Percentiles rank a stretch among this genome's conserved stretches.
phyloP scores from a whole-genome alignment of 129 eudicot genomes.

The Lactuca sativa region DNA sequence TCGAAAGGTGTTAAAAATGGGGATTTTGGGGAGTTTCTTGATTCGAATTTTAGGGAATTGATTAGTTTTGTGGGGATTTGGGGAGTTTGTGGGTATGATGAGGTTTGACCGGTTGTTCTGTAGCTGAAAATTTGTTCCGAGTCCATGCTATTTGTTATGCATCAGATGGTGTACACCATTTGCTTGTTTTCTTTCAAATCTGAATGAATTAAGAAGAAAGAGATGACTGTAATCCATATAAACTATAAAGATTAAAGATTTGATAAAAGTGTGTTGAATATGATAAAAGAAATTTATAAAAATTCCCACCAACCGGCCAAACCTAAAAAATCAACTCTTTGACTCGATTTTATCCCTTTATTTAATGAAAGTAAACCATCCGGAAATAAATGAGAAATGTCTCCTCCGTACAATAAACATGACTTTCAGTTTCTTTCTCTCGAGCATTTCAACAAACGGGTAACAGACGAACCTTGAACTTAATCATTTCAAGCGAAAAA shows the following conservation, averaged over 20 bases:
- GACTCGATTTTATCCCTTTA: conserved; percentile 21
- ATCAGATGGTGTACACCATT: conserved; percentile 32
- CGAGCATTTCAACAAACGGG: conserved; percentile 19
- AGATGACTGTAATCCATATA: neutral
- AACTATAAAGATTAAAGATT: neutral
- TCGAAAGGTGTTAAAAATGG: conserved; percentile 67
- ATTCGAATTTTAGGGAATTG: conserved; percentile 55
- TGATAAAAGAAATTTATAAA: neutral
- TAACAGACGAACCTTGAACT: conserved; percentile 4
- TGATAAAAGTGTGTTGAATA: conserved; percentile 1
- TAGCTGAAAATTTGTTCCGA: conserved; percentile 48
- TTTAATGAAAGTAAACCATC: conserved; percentile 12
- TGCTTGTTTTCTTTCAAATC: conserved; percentile 3
- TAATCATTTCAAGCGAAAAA: neutral
- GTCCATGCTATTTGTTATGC: conserved; percentile 62
- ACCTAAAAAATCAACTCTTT: conserved; percentile 24
- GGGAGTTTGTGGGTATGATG: conserved; percentile 44
- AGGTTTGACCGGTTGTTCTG: conserved; percentile 42
- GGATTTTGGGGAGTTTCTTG: conserved; percentile 69
- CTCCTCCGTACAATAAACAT: neutral
- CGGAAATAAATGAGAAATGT: neutral
- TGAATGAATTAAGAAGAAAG: neutral
- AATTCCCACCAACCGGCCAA: conserved; percentile 26
- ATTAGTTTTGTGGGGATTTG: conserved; percentile 37
- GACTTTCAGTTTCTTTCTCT: conserved; percentile 19